Percentiles rank a stretch among this genome's conserved stretches.
These are phyloP conservation scores for Boletus reticulatus DNA, from an alignment of 768 basidiomycete genomes.

Conservation along the genomic window DNA sequence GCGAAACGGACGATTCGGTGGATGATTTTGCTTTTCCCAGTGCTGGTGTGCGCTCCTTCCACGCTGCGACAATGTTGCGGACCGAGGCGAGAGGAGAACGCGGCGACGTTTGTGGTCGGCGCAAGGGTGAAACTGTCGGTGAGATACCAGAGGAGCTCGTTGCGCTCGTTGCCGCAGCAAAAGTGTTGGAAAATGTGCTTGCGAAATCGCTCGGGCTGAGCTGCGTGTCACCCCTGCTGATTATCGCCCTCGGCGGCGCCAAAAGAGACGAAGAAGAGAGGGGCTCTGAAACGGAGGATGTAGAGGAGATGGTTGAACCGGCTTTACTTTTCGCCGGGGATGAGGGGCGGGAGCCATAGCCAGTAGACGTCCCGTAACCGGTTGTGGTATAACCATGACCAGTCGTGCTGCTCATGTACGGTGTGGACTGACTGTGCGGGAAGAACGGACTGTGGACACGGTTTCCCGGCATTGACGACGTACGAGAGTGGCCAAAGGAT, in stretches of 20 bases:
- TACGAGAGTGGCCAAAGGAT: conserved; percentile 47
- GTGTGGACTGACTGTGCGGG: conserved; percentile 39
- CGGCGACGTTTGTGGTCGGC: conserved; percentile 63
- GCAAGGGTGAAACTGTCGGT: conserved; percentile 51
- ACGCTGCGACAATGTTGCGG: conserved; percentile 73
- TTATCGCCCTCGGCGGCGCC: conserved; percentile 43
- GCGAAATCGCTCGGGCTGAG: conserved; percentile 36
- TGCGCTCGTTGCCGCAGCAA: conserved; percentile 35
- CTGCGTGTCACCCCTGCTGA: conserved; percentile 30
- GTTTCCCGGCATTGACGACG: conserved; percentile 48
- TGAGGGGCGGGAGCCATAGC: conserved; percentile 43
- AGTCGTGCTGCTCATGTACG: conserved; percentile 35
- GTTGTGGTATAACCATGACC: conserved; percentile 36
- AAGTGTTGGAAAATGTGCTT: conserved; percentile 38
- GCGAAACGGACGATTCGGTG: conserved; percentile 39
- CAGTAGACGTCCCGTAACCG: conserved; percentile 28
- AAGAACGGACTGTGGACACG: conserved; percentile 30
- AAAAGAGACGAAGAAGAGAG: conserved; percentile 42
- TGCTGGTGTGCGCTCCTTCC: conserved; percentile 73
- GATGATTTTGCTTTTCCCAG: conserved; percentile 35
- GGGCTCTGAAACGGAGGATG: conserved; percentile 16
- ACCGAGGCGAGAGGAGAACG: conserved; percentile 72
- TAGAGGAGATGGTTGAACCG: conserved; percentile 27
- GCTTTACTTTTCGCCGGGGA: conserved; percentile 47
- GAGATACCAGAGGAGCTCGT: conserved; percentile 28